Conservation (phyloP, 1,284 basidiomycete species). For the Athelia psychrophila region DNA sequence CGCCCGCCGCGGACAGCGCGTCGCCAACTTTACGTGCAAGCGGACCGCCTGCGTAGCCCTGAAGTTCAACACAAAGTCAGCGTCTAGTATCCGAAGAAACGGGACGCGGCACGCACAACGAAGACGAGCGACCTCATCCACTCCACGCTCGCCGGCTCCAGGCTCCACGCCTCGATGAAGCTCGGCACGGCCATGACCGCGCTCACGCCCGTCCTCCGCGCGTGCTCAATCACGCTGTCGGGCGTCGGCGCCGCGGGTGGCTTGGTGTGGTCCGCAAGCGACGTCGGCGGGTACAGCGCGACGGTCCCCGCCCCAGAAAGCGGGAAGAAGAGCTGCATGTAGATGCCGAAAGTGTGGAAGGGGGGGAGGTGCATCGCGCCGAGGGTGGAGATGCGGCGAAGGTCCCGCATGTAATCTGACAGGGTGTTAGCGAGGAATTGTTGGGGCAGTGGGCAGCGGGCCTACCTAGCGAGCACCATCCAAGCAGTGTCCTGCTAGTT, state of each 20-base stretch:
- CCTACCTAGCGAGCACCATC: conserved; percentile 3
- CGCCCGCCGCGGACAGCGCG: conserved; percentile 21
- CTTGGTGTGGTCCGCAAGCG: background rate
- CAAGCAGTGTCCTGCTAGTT: conserved; percentile 11
- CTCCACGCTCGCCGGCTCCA: conserved; percentile 22
- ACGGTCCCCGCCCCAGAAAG: conserved; percentile 14
- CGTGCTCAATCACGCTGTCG: conserved; percentile 29
- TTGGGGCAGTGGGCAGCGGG: conserved; percentile 4
- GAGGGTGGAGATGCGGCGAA: conserved; percentile 16
- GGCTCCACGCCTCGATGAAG: conserved; percentile 33
- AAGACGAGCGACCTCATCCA: conserved; percentile 24
- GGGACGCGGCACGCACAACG: conserved; percentile 30
- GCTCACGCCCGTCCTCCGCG: conserved; percentile 21
- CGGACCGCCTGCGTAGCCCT: conserved; percentile 27
- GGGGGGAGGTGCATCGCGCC: conserved; percentile 27
- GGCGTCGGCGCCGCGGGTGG: conserved; percentile 25
- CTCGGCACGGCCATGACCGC: conserved; percentile 30
- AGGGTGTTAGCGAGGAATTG: conserved; percentile 16
- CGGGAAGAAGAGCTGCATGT: conserved; percentile 17
- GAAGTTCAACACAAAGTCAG: too few relatives aligned
- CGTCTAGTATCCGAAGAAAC: too few relatives aligned
- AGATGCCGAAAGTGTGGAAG: conserved; percentile 24
- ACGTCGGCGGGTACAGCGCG: conserved; percentile 18
- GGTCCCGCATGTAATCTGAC: background rate
- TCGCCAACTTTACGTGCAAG: conserved; percentile 25